Percentiles rank a stretch among this genome's conserved stretches.
phyloP scores from a whole-genome alignment of 371 early-diverging fungal species.

The Rhizopus stolonifer region DNA sequence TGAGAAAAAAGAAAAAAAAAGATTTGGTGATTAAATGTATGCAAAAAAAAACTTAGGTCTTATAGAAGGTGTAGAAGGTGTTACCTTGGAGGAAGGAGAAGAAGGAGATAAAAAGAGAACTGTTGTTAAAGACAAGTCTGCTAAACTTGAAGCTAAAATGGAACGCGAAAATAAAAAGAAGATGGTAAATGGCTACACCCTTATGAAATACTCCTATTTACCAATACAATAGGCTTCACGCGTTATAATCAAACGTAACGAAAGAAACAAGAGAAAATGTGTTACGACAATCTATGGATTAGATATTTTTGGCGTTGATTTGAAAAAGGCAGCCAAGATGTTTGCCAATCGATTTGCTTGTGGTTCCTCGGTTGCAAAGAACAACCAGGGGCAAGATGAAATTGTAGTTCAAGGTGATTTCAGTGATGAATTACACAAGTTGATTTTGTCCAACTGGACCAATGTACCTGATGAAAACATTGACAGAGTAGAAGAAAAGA shows the following conservation, averaged over 20 bases:
- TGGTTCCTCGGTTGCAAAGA: constrained; percentile 91
- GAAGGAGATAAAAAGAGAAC: constrained; percentile 44
- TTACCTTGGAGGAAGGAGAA: constrained; percentile 25
- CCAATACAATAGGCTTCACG: constrained; percentile 38
- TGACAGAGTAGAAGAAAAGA: constrained; percentile 65
- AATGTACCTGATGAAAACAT: constrained; percentile 68
- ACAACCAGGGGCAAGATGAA: constrained; percentile 86
- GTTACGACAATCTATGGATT: constrained; percentile 78
- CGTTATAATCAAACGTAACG: constrained; percentile 79
- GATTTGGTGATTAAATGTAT: not conserved
- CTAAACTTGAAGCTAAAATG: constrained; percentile 67
- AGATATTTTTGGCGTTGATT: constrained; percentile 83
- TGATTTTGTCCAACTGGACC: constrained; percentile 64
- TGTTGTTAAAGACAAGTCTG: constrained; percentile 55
- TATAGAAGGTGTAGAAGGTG: constrained; percentile 41
- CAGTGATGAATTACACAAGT: constrained; percentile 74
- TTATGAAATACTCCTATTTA: not conserved
- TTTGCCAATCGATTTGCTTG: constrained; percentile 93
- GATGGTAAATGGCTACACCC: constrained; percentile 47
- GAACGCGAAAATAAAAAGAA: constrained; percentile 76
- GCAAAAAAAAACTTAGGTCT: constrained; percentile 16
- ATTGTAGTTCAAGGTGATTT: constrained; percentile 94
- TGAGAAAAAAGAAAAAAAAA: constrained; percentile 43
- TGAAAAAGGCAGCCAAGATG: constrained; percentile 92
- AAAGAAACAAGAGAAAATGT: constrained; percentile 89